Conservation (phyloP, 164 flowering plant species). For the Liquidambar formosana region DNA sequence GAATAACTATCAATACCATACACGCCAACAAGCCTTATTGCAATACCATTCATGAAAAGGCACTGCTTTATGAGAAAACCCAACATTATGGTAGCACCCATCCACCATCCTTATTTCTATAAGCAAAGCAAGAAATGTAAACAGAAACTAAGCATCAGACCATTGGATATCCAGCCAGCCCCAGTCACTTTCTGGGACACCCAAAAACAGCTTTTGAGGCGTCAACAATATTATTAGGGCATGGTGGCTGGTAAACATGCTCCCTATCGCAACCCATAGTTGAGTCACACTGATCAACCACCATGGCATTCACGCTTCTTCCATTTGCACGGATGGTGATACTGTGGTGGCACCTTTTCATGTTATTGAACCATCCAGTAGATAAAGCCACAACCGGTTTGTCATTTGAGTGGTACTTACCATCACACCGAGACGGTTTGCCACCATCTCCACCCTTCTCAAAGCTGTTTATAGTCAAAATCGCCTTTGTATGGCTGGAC, state of each 20-base stretch:
- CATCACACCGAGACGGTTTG: constrained; percentile 20
- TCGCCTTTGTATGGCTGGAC: constrained; percentile 10
- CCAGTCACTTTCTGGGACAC: constrained; percentile 16
- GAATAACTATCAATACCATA: too few species aligned
- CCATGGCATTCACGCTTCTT: constrained; percentile 1
- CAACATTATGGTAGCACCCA: too few species aligned
- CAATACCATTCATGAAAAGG: too few species aligned
- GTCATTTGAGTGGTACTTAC: constrained; percentile 16
- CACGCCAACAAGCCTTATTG: too few species aligned
- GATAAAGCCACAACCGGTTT: constrained; percentile 16
- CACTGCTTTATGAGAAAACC: too few species aligned
- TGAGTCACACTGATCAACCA: constrained; percentile 12
- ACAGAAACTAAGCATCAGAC: constrained; percentile 20
- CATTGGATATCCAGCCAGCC: constrained; percentile 23
- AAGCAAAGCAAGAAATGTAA: too few species aligned
- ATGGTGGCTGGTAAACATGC: constrained; percentile 12
- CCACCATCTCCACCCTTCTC: constrained; percentile 21
- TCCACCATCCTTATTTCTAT: too few species aligned
- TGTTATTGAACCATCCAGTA: constrained; percentile 14
- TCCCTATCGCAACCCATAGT: constrained; percentile 5
- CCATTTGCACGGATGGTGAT: constrained; percentile 28
- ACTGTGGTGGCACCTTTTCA: constrained; percentile 17
- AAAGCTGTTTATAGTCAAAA: constrained; percentile 15
- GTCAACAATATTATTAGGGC: constrained; percentile 22
- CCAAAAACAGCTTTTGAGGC: constrained; percentile 25